Evolutionary conservation across 1,139 yeast genomes (phyloP).

Genomic region (Komagataea norvegica): DNA sequence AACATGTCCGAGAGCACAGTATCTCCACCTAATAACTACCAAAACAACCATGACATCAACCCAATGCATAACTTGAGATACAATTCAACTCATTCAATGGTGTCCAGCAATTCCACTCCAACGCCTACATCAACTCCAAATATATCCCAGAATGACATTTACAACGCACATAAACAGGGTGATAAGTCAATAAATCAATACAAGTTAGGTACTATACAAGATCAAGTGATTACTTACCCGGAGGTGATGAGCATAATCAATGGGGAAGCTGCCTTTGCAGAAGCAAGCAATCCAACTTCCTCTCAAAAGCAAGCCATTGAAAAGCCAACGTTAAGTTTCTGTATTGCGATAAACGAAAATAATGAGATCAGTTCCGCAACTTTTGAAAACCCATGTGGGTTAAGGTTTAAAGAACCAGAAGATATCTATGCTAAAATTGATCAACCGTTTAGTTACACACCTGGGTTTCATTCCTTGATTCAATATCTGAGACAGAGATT

Average conservation of each 20-base stretch:
- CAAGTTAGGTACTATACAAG: slow-evolving; percentile 42
- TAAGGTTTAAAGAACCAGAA: slow-evolving; percentile 60
- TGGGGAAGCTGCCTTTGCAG: slow-evolving; percentile 37
- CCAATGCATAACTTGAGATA: slow-evolving; percentile 8
- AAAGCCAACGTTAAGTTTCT: slow-evolving; percentile 47
- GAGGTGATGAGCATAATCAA: slow-evolving; percentile 50
- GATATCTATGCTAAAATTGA: slow-evolving; percentile 74
- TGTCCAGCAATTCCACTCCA: slow-evolving; percentile 15
- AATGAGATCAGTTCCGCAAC: slow-evolving; percentile 16
- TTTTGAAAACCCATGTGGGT: slow-evolving; percentile 20
- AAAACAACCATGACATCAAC: not conserved
- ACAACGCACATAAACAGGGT: slow-evolving; percentile 24
- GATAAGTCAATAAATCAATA: slow-evolving; percentile 50
- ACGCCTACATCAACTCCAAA: slow-evolving; percentile 13
- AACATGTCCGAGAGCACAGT: slow-evolving; percentile 9
- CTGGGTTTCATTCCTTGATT: slow-evolving; percentile 81
- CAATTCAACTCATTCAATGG: slow-evolving; percentile 6
- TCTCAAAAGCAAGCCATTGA: slow-evolving; percentile 20
- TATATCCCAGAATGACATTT: slow-evolving; percentile 18
- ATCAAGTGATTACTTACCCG: slow-evolving; percentile 42
- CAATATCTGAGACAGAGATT: slow-evolving; percentile 71
- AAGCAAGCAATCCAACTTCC: not conserved
- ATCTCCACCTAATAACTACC: slow-evolving; percentile 10
- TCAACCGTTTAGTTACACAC: slow-evolving; percentile 81
- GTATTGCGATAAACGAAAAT: slow-evolving; percentile 39